These are phyloP conservation scores for Perkinsus marinus DNA, from an alignment of 169 alveolate species.

Conservation along the genomic window DNA sequence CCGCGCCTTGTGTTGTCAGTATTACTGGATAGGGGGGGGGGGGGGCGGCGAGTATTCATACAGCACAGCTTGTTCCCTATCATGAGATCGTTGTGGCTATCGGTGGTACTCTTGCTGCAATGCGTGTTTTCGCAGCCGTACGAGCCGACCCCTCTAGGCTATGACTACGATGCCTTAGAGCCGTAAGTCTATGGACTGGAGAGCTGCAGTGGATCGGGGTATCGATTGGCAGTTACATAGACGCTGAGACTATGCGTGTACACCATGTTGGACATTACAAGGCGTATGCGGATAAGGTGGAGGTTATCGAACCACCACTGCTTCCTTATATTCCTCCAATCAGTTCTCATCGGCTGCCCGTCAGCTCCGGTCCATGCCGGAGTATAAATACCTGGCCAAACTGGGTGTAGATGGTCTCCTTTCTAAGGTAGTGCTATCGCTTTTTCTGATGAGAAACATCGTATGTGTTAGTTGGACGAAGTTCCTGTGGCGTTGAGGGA, in stretches of 20 bases:
- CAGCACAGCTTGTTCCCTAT: too few species aligned
- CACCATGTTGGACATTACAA: neutral
- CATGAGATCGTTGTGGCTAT: neutral
- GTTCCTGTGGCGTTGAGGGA: neutral
- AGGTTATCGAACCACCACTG: neutral
- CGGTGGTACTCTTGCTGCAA: neutral
- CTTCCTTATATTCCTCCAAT: neutral
- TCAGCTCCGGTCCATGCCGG: neutral
- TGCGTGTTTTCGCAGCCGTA: neutral
- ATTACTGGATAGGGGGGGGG: too few species aligned
- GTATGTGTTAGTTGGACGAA: neutral
- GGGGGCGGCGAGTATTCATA: too few species aligned
- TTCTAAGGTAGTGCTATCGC: neutral
- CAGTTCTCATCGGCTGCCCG: neutral
- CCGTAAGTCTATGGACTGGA: neutral
- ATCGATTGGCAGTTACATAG: neutral
- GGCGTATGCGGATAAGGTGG: neutral
- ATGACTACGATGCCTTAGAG: neutral
- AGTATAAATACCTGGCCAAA: neutral
- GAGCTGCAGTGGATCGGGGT: too few species aligned
- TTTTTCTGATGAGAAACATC: neutral
- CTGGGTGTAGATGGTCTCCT: neutral
- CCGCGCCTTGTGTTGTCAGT: neutral
- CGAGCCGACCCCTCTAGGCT: neutral
- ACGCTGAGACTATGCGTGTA: neutral